Percentiles rank a stretch among this genome's conserved stretches.
Evolutionary conservation across 2,329 filamentous ascomycete genomes (phyloP).

Genomic region (Shiraia bambusicola): DNA sequence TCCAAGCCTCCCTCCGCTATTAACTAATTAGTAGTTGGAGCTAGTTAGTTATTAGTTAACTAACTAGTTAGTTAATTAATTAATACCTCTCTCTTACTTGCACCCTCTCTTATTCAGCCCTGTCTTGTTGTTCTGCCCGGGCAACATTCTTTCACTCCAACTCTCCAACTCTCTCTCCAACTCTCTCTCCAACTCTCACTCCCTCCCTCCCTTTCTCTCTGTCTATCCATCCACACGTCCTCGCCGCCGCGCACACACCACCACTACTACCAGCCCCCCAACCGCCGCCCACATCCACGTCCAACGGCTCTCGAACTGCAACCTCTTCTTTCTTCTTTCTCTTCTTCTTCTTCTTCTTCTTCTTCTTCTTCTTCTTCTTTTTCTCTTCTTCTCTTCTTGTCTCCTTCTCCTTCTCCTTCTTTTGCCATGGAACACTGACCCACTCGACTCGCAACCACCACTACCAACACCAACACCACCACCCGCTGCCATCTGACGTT

Average conservation of each 20-base stretch:
- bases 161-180: too few species aligned
- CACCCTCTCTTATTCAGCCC: conserved; percentile 2
- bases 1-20: too few species aligned
- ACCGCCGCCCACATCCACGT: conserved; percentile 21
- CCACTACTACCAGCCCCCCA: conserved; percentile 8
- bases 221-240: too few species aligned
- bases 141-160: conserved; percentile 32
- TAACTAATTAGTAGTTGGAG: too few species aligned
- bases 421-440: conserved; percentile 40
- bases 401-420: not conserved
- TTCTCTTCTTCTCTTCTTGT: conserved; percentile 6
- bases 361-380: conserved; percentile 6
- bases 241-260: not conserved
- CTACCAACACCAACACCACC: conserved; percentile 12
- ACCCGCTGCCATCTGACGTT: conserved; percentile 1
- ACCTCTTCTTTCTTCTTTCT: conserved; percentile 12
- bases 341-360: too few species aligned
- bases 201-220: too few species aligned
- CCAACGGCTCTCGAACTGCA: conserved; percentile 17
- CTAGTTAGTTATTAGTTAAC: too few species aligned
- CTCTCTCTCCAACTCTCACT: too few species aligned
- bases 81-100: too few species aligned
- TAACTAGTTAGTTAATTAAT: too few species aligned
- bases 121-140: conserved; percentile 11
- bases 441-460: conserved; percentile 26